phyloP scores from a whole-genome alignment of 2,329 filamentous ascomycete genomes.

The Pseudogymnoascus sp. region DNA sequence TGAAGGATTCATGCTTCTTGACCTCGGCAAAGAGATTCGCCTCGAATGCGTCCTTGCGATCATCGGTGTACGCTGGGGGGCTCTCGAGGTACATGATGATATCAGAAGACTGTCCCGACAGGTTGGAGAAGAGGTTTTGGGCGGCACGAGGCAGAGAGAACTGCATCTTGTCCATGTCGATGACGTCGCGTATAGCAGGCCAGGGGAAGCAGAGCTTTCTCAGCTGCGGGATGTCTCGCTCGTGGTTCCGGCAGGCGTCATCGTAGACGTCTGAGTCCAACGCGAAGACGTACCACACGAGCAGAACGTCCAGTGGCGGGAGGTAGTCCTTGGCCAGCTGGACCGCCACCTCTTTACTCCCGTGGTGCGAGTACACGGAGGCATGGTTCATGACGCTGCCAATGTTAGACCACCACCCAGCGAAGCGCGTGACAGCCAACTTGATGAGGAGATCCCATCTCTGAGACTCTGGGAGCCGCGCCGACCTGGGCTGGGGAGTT shows the following conservation, averaged over 20 bases:
- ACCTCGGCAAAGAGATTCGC: not conserved
- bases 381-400: not conserved
- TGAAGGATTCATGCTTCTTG: not conserved
- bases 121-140: conserved; percentile 9
- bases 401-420: not conserved
- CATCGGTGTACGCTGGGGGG: conserved; percentile 9
- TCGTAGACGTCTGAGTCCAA: not conserved
- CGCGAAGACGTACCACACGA: not conserved
- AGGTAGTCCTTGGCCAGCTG: conserved; percentile 11
- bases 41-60: not conserved
- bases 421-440: not conserved
- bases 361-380: not conserved
- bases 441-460: not conserved
- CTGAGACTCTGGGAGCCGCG: not conserved
- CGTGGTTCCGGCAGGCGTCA: conserved; percentile 7
- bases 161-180: conserved; percentile 6
- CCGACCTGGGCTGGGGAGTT: not conserved
- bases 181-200: conserved; percentile 10
- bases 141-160: conserved; percentile 11
- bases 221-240: not conserved
- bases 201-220: conserved; percentile 12
- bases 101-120: conserved; percentile 10
- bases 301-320: conserved; percentile 11
- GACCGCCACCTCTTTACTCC: conserved; percentile 3
- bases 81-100: conserved; percentile 9